A percentile compares a stretch with the other conserved stretches of the same genome.
phyloP scores from a whole-genome alignment of 345 rosid genomes.

The Boechera divaricarpa region DNA sequence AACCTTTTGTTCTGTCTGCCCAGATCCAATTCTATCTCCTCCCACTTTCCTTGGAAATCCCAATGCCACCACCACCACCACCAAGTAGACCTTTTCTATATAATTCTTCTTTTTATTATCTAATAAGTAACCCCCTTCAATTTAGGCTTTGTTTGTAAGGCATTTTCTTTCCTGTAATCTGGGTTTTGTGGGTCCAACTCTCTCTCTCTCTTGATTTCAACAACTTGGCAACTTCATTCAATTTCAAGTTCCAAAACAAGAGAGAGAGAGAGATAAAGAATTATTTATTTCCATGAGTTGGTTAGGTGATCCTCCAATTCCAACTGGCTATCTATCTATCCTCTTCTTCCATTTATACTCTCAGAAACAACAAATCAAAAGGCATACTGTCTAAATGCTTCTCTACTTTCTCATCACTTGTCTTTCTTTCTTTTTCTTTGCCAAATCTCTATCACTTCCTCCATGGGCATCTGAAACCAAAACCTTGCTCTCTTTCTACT shows the following conservation, averaged over 20 bases:
- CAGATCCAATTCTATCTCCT: constrained; percentile 44
- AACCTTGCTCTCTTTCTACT: constrained; percentile 60
- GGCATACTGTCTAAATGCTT: constrained; percentile 56
- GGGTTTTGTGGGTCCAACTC: constrained; percentile 32
- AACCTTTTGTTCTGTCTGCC: constrained; percentile 34
- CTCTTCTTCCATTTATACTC: constrained; percentile 41
- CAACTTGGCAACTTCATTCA: constrained; percentile 34
- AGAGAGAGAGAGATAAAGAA: neutral
- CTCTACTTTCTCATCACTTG: constrained; percentile 79
- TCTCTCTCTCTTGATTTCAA: constrained; percentile 34
- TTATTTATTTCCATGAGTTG: constrained; percentile 38
- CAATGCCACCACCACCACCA: constrained; percentile 38
- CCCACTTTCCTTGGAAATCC: constrained; percentile 49
- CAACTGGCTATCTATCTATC: constrained; percentile 37
- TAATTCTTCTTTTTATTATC: constrained; percentile 19
- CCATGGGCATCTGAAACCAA: constrained; percentile 72
- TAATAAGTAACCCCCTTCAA: constrained; percentile 10
- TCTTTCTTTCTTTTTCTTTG: constrained; percentile 73
- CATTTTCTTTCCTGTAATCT: constrained; percentile 23
- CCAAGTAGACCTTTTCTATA: constrained; percentile 35
- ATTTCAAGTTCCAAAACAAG: constrained; percentile 30
- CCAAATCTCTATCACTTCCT: constrained; percentile 68
- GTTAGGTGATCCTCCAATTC: constrained; percentile 38
- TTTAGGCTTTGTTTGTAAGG: constrained; percentile 32
- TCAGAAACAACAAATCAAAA: constrained; percentile 39